Evolutionary conservation across 805 yeast species (phyloP).

Genomic region (Saccharomycopsis sp.): DNA sequence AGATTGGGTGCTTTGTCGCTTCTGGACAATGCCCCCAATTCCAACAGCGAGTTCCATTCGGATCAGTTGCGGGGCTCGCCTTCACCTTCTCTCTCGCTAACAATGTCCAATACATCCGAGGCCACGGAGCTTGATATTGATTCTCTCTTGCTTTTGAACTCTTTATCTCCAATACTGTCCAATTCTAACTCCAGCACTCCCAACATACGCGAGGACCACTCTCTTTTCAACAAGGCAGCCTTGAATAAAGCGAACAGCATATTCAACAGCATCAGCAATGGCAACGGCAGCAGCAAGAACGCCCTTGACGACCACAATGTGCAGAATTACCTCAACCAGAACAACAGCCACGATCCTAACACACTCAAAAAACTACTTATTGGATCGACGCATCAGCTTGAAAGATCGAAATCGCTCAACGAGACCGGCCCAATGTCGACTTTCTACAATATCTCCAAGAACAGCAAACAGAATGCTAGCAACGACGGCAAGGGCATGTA

Average conservation of each 20-base stretch:
- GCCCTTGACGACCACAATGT: not conserved
- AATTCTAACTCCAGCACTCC: not conserved
- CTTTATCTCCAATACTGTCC: conserved; percentile 13
- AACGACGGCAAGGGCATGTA: not conserved
- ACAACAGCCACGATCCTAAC: conserved; percentile 11
- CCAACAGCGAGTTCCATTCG: not conserved
- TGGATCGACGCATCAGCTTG: conserved; percentile 8
- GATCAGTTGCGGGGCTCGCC: conserved; percentile 11
- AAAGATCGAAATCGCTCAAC: conserved; percentile 11
- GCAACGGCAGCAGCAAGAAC: not conserved
- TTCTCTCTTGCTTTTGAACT: conserved; percentile 6
- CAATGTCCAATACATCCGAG: conserved; percentile 17
- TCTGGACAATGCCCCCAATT: not conserved
- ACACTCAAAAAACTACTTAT: conserved; percentile 8
- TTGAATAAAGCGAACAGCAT: not conserved
- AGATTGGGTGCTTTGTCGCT: conserved; percentile 3
- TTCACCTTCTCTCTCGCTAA: conserved; percentile 14
- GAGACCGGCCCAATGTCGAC: conserved; percentile 1
- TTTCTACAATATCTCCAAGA: not conserved
- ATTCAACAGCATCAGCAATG: not conserved
- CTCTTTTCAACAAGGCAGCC: not conserved
- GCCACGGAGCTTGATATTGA: conserved; percentile 18
- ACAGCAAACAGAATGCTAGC: not conserved
- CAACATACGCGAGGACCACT: not conserved
- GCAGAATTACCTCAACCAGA: conserved; percentile 10